Conservation (phyloP, 164 flowering plant genomes). For the Kingdonia uniflora region DNA sequence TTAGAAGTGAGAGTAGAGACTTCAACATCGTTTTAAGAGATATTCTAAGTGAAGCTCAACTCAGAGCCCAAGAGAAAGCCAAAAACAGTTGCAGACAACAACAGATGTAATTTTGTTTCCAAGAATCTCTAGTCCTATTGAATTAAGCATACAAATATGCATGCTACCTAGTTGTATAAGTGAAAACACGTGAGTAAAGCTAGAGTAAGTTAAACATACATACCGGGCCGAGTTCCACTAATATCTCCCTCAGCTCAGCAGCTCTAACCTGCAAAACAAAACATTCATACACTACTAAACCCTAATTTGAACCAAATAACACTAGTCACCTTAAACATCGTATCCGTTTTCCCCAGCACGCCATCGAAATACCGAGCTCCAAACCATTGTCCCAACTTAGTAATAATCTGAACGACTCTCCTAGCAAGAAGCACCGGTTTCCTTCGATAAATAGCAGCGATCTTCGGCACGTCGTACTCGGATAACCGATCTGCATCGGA, state of each 20-base stretch:
- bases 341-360: constrained; percentile 42
- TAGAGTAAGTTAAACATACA: no score
- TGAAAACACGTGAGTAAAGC: no score
- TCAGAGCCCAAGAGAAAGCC: no score
- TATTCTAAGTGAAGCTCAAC: no score
- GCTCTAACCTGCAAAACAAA: constrained; percentile 65
- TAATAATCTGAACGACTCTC: constrained; percentile 51
- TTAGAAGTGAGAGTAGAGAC: no score
- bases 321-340: constrained; percentile 62
- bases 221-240: constrained; percentile 50
- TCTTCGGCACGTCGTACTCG: constrained; percentile 41
- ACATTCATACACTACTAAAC: neutral
- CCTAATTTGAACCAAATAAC: no score
- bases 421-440: constrained; percentile 62
- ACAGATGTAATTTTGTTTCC: no score
- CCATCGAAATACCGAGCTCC: constrained; percentile 45
- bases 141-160: no score
- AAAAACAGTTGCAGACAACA: no score
- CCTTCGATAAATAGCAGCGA: constrained; percentile 40
- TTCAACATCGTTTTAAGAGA: no score
- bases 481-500: constrained; percentile 44
- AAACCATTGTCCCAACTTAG: constrained; percentile 71
- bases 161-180: no score
- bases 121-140: no score
- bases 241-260: constrained; percentile 65